A percentile compares a stretch with the other conserved stretches of the same genome.
phyloP scores from a whole-genome alignment of 208 protist genomes.

The Crithidia thermophila region DNA sequence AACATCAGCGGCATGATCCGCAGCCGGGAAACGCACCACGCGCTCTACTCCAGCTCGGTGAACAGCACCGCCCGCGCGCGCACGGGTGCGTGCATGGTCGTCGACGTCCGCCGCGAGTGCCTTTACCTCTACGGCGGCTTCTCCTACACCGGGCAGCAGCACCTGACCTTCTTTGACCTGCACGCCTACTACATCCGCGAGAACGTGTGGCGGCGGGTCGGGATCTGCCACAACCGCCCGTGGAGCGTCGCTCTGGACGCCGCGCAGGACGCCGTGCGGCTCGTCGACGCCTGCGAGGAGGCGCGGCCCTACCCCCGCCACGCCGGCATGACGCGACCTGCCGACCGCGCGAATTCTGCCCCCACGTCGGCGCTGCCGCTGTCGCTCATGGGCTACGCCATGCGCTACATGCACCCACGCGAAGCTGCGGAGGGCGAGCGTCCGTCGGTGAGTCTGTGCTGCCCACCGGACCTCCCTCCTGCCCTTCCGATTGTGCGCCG shows the following conservation, averaged over 20 bases:
- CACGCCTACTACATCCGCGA: constrained; percentile 57
- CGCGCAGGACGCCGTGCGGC: constrained; percentile 19
- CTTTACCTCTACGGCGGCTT: constrained; percentile 75
- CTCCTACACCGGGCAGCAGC: constrained; percentile 32
- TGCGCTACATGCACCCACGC: constrained; percentile 9
- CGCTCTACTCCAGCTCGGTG: constrained; percentile 23
- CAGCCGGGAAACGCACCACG: constrained; percentile 16
- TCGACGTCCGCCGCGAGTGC: constrained; percentile 34
- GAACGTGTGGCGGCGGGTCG: constrained; percentile 53
- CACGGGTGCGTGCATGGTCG: constrained; percentile 60
- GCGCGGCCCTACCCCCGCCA: constrained; percentile 20
- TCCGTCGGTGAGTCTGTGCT: not conserved
- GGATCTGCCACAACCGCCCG: constrained; percentile 17
- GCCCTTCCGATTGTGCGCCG: constrained; percentile 14
- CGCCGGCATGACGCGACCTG: too few species aligned
- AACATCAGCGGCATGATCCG: constrained; percentile 13
- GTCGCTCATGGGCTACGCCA: constrained; percentile 24
- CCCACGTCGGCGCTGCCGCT: constrained; percentile 1
- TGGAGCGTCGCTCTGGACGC: constrained; percentile 28
- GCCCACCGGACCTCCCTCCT: not conserved
- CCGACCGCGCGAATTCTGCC: too few species aligned
- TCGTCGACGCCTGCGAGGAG: constrained; percentile 19
- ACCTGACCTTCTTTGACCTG: constrained; percentile 58
- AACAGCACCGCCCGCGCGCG: constrained; percentile 61
- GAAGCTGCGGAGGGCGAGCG: not conserved